These are phyloP conservation scores for Alternaria burnsii DNA, from an alignment of 2,329 filamentous ascomycete species.

Conservation along the genomic window DNA sequence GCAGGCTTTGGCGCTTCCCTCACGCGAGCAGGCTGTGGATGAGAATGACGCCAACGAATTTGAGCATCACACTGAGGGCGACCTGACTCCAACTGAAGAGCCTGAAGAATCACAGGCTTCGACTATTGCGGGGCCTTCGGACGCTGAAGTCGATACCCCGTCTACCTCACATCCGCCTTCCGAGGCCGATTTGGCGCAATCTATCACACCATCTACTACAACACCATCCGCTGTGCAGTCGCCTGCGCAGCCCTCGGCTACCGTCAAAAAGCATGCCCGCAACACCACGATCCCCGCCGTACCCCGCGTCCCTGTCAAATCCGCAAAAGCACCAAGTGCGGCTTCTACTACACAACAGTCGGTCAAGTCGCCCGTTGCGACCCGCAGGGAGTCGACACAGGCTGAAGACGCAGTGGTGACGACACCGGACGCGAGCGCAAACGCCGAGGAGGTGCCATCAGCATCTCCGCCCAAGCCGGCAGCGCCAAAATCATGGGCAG, in stretches of 20 bases:
- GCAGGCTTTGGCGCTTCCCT: constrained; percentile 60
- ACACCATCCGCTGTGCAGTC: constrained; percentile 58
- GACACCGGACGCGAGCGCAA: constrained; percentile 19
- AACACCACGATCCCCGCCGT: constrained; percentile 58
- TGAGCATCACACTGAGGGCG: constrained; percentile 28
- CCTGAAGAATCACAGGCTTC: constrained; percentile 54
- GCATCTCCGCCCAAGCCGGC: constrained; percentile 59
- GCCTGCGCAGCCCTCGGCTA: constrained; percentile 41
- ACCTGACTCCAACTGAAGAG: constrained; percentile 54
- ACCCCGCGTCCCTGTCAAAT: constrained; percentile 61
- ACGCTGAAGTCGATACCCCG: constrained; percentile 63
- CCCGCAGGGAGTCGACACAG: constrained; percentile 21
- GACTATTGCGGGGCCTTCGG: constrained; percentile 55
- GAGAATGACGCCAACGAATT: constrained; percentile 14
- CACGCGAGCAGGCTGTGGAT: constrained; percentile 51
- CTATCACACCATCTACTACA: constrained; percentile 63
- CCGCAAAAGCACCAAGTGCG: constrained; percentile 51
- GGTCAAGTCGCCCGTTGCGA: constrained; percentile 35
- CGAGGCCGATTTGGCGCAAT: constrained; percentile 63
- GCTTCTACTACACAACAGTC: constrained; percentile 50
- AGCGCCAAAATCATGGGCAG: constrained; percentile 70
- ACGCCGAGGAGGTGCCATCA: constrained; percentile 49
- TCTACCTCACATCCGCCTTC: constrained; percentile 67
- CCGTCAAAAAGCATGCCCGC: constrained; percentile 49
- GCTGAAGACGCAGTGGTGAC: constrained; percentile 17